phyloP scores from a whole-genome alignment of 2,329 filamentous ascomycete genomes.

The Aurifilum marmelostoma region DNA sequence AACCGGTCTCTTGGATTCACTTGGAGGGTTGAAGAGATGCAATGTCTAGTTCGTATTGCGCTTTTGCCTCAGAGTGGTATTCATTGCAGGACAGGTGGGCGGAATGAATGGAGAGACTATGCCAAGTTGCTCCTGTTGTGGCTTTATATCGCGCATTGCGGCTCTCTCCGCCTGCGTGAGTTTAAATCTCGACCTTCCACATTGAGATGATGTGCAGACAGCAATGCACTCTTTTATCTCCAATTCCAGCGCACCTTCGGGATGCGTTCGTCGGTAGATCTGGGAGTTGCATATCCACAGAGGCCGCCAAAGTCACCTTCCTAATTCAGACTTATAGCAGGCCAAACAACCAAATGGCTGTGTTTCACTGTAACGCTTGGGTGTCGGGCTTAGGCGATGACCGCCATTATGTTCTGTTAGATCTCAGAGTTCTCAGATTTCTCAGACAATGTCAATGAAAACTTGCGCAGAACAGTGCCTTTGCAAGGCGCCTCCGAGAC shows the following conservation, averaged over 20 bases:
- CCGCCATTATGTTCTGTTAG: not conserved
- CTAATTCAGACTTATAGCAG: not conserved
- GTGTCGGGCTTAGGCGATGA: not conserved
- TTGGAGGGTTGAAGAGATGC: not conserved
- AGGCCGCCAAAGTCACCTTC: conserved; percentile 16
- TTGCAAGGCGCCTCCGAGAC: not conserved
- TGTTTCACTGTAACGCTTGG: not conserved
- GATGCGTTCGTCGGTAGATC: conserved; percentile 19
- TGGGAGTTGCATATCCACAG: not conserved
- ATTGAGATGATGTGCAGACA: not conserved
- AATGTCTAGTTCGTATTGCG: not conserved
- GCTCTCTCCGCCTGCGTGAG: conserved; percentile 18
- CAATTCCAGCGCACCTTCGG: conserved; percentile 3
- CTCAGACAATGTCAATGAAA: not conserved
- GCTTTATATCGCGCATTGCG: conserved; percentile 12
- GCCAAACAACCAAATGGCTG: not conserved
- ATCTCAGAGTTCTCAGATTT: not conserved
- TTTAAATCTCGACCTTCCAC: conserved; percentile 20
- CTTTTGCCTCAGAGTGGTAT: not conserved
- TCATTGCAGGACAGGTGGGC: not conserved
- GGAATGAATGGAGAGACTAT: not conserved
- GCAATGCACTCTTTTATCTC: not conserved
- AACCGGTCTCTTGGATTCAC: not conserved
- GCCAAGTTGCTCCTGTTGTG: not conserved
- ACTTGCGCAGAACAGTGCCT: not conserved